Percentiles rank a stretch among this genome's conserved stretches.
These are phyloP conservation scores for Nakazawaea peltata DNA, from an alignment of 805 yeast species.

Conservation along the genomic window DNA sequence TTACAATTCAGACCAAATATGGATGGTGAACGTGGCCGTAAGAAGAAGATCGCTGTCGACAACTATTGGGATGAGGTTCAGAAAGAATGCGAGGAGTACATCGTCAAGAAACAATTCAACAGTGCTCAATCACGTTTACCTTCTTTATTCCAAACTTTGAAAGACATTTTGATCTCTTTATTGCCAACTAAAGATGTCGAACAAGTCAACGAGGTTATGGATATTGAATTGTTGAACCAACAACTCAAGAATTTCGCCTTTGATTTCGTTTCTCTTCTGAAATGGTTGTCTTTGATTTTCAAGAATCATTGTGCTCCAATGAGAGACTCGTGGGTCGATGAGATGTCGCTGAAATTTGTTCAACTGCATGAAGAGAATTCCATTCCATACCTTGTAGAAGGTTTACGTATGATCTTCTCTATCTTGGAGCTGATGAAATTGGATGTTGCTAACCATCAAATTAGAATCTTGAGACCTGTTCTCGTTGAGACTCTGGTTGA, in stretches of 20 bases:
- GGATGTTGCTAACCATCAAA: slow-evolving; percentile 93
- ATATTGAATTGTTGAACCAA: slow-evolving; percentile 67
- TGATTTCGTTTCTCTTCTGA: slow-evolving; percentile 61
- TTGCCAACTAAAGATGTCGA: slow-evolving; percentile 71
- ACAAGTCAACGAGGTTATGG: slow-evolving; percentile 63
- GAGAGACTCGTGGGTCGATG: slow-evolving; percentile 86
- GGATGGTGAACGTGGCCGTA: slow-evolving; percentile 83
- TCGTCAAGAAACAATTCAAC: slow-evolving; percentile 17
- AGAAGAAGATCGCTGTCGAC: slow-evolving; percentile 69
- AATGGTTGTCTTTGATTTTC: slow-evolving; percentile 70
- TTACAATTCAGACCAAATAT: slow-evolving; percentile 85
- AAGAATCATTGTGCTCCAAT: slow-evolving; percentile 93
- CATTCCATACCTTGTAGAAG: slow-evolving; percentile 55
- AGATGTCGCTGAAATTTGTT: slow-evolving; percentile 58
- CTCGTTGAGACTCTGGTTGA: slow-evolving; percentile 81
- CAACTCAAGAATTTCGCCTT: slow-evolving; percentile 66
- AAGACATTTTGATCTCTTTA: slow-evolving; percentile 66
- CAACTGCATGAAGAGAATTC: slow-evolving; percentile 35
- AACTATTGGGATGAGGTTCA: slow-evolving; percentile 78
- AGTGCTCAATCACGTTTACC: slow-evolving; percentile 41
- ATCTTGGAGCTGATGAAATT: slow-evolving; percentile 90
- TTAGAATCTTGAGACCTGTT: slow-evolving; percentile 75
- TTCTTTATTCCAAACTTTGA: slow-evolving; percentile 65
- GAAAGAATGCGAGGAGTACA: slow-evolving; percentile 48
- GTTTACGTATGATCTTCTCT: slow-evolving; percentile 68